Conservation (phyloP, 345 rosid species). For the Geranium rotundifolium region DNA sequence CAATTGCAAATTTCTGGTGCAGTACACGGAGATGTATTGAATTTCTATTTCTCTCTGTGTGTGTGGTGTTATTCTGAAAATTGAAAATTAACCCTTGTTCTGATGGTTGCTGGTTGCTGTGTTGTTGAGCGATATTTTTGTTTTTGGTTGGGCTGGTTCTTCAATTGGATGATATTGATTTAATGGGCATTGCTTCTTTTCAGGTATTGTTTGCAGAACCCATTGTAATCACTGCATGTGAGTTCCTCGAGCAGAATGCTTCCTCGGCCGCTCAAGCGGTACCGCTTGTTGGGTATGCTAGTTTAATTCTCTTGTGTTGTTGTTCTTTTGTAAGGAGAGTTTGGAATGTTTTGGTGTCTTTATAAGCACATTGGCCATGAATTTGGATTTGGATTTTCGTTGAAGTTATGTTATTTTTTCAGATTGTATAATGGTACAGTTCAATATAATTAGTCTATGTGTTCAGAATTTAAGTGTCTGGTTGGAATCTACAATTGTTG, state of each 20-base stretch:
- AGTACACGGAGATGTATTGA: background rate
- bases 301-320: background rate
- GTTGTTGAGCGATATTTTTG: background rate
- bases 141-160: slow-evolving; percentile 1
- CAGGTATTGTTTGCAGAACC: slow-evolving; percentile 96
- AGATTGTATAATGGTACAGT: too few relatives aligned
- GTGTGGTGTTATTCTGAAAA: too few relatives aligned
- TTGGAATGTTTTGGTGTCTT: too few relatives aligned
- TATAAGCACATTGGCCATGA: too few relatives aligned
- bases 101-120: too few relatives aligned
- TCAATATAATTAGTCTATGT: too few relatives aligned
- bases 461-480: too few relatives aligned
- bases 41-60: too few relatives aligned
- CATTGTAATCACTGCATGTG: slow-evolving; percentile 82
- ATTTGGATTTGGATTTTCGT: too few relatives aligned
- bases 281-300: slow-evolving; percentile 67
- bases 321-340: background rate
- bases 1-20: background rate
- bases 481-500: too few relatives aligned
- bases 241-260: slow-evolving; percentile 84
- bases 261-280: slow-evolving; percentile 72
- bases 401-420: too few relatives aligned
- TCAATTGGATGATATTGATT: background rate
- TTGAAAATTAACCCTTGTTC: too few relatives aligned
- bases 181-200: background rate